Conservation (phyloP, 2,329 filamentous ascomycete genomes). For the Penicillium sp. region DNA sequence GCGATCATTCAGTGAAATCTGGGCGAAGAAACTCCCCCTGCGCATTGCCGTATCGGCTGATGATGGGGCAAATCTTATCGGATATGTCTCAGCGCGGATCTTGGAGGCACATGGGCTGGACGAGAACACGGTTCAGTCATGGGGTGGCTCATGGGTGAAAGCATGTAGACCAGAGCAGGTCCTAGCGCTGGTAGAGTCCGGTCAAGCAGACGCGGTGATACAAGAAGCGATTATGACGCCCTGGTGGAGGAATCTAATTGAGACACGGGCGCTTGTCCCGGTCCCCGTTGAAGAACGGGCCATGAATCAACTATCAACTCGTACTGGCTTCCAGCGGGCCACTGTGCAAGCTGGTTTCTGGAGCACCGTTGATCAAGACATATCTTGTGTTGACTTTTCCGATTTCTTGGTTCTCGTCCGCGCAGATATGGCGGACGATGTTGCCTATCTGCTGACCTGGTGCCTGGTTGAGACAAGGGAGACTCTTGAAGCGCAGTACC, state of each 20-base stretch:
- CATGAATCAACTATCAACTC: neutral
- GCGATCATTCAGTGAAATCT: neutral
- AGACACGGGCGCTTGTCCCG: neutral
- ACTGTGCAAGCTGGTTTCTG: neutral
- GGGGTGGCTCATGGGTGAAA: neutral
- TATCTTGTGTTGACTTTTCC: neutral
- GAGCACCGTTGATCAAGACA: neutral
- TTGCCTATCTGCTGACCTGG: slow-evolving; percentile 1
- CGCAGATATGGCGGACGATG: slow-evolving; percentile 3
- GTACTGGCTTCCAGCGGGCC: neutral
- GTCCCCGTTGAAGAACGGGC: neutral
- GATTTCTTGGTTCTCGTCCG: slow-evolving; percentile 2
- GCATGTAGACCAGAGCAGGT: slow-evolving; percentile 3
- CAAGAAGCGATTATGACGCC: slow-evolving; percentile 7
- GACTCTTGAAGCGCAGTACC: neutral
- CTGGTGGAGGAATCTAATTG: slow-evolving; percentile 4
- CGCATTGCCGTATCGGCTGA: neutral
- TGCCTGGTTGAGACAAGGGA: neutral
- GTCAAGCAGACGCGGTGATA: neutral
- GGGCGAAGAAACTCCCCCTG: neutral
- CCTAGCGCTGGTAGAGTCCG: neutral
- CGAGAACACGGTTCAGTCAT: neutral
- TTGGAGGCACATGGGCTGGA: neutral
- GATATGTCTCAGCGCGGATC: neutral
- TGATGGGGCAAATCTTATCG: slow-evolving; percentile 6